Evolutionary conservation across 1,284 basidiomycete genomes (phyloP).

Genomic region (Moesziomyces sp.): DNA sequence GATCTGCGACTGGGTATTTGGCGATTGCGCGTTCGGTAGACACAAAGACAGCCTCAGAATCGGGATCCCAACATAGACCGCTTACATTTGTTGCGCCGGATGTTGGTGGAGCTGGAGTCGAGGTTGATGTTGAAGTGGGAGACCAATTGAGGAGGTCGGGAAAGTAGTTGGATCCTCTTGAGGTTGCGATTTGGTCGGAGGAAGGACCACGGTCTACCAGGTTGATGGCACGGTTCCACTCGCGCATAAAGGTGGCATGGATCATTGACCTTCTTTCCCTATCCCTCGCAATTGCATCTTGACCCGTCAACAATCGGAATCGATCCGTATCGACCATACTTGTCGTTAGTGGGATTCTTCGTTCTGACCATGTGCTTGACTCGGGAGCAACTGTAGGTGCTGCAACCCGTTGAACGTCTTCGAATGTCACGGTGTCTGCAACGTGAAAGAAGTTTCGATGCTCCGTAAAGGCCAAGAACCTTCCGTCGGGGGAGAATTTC

Average conservation of each 20-base stretch:
- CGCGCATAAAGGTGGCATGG: slow-evolving; percentile 37
- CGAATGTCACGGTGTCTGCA: slow-evolving; percentile 50
- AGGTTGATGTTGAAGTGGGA: slow-evolving; percentile 4
- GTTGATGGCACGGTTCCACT: slow-evolving; percentile 40
- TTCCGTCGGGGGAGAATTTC: slow-evolving; percentile 55
- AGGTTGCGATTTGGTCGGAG: not conserved
- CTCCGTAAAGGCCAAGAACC: slow-evolving; percentile 57
- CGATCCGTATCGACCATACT: slow-evolving; percentile 7
- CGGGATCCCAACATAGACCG: slow-evolving; percentile 55
- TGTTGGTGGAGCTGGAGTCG: not conserved
- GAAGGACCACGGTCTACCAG: slow-evolving; percentile 15
- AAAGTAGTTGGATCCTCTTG: slow-evolving; percentile 10
- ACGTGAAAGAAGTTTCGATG: slow-evolving; percentile 52
- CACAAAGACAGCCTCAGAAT: slow-evolving; percentile 43
- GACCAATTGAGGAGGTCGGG: slow-evolving; percentile 3
- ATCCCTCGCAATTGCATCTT: slow-evolving; percentile 27
- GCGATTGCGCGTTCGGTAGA: slow-evolving; percentile 44
- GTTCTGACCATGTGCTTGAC: not conserved
- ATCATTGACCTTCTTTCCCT: slow-evolving; percentile 29
- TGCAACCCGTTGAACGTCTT: slow-evolving; percentile 28
- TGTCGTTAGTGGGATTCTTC: not conserved
- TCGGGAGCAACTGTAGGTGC: slow-evolving; percentile 12
- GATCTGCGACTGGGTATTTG: slow-evolving; percentile 31
- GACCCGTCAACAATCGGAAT: slow-evolving; percentile 20
- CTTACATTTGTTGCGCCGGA: slow-evolving; percentile 33